phyloP scores from a whole-genome alignment of 495 filamentous ascomycete species.

The Stereocaulon alpinum region DNA sequence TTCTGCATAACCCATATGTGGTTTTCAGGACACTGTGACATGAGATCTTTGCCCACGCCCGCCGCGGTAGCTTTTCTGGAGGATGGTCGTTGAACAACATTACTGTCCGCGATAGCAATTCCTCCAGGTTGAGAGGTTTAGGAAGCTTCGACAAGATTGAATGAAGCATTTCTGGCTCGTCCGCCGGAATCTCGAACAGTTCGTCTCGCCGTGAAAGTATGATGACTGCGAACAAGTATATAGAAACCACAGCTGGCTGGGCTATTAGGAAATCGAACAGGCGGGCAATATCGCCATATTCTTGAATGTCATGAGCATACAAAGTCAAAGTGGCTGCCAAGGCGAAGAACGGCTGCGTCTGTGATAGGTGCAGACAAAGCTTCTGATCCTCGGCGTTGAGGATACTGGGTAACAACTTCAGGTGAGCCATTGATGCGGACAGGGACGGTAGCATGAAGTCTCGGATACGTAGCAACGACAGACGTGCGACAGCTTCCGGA shows the following conservation, averaged over 20 bases:
- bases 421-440: constrained; percentile 67
- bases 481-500: constrained; percentile 52
- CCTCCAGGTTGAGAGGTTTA: constrained; percentile 70
- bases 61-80: constrained; percentile 54
- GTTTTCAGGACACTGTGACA: constrained; percentile 76
- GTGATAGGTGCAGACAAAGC: constrained; percentile 61
- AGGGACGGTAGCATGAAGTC: constrained; percentile 96
- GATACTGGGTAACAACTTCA: constrained; percentile 74
- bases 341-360: constrained; percentile 82
- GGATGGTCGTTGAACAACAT: constrained; percentile 54
- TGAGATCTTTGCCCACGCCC: constrained; percentile 62
- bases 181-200: constrained; percentile 65
- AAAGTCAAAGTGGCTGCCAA: constrained; percentile 82
- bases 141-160: constrained; percentile 81
- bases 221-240: constrained; percentile 89
- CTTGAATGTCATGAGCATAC: constrained; percentile 91
- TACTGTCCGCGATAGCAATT: constrained; percentile 54
- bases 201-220: constrained; percentile 69
- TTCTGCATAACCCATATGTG: constrained; percentile 38
- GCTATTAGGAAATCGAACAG: constrained; percentile 88
- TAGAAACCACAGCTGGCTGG: constrained; percentile 67
- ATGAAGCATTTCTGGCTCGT: constrained; percentile 93
- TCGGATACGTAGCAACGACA: constrained; percentile 81
- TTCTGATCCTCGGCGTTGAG: constrained; percentile 55
- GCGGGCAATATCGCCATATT: constrained; percentile 74